These are phyloP conservation scores for Allantophomopsis cytisporea DNA, from an alignment of 2,329 filamentous ascomycete genomes.

Conservation along the genomic window DNA sequence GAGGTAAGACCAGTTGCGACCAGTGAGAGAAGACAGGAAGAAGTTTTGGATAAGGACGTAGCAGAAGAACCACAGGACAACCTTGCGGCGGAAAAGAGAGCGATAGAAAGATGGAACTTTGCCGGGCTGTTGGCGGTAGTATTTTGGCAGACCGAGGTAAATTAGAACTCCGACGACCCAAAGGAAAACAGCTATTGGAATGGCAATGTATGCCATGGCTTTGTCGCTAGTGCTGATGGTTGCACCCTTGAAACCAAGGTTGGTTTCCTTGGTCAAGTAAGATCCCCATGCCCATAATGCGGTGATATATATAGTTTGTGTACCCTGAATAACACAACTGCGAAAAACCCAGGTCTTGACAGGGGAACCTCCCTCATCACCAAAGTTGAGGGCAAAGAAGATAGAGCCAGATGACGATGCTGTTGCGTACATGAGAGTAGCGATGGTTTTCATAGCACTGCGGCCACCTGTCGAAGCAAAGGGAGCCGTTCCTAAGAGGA, in stretches of 20 bases:
- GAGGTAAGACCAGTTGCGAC: constrained; percentile 48
- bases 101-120: constrained; percentile 50
- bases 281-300: constrained; percentile 54
- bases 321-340: constrained; percentile 50
- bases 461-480: constrained; percentile 19
- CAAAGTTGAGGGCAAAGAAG: constrained; percentile 54
- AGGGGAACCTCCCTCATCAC: constrained; percentile 45
- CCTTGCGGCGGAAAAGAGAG: constrained; percentile 44
- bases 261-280: constrained; percentile 30
- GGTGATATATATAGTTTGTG: constrained; percentile 50
- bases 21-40: constrained; percentile 51
- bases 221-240: constrained; percentile 6
- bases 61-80: constrained; percentile 51
- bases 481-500: no score
- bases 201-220: constrained; percentile 28
- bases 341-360: constrained; percentile 51
- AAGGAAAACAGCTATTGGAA: constrained; percentile 41
- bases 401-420: constrained; percentile 48
- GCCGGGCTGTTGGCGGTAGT: constrained; percentile 49
- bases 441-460: constrained; percentile 43
- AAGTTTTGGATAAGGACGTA: constrained; percentile 52
- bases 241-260: constrained; percentile 25
- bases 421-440: constrained; percentile 43
- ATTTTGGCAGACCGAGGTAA: constrained; percentile 46
- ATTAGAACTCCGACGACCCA: constrained; percentile 39